Evolutionary conservation across 1,284 basidiomycete species (phyloP).

Genomic region (Schizopora paradoxa): DNA sequence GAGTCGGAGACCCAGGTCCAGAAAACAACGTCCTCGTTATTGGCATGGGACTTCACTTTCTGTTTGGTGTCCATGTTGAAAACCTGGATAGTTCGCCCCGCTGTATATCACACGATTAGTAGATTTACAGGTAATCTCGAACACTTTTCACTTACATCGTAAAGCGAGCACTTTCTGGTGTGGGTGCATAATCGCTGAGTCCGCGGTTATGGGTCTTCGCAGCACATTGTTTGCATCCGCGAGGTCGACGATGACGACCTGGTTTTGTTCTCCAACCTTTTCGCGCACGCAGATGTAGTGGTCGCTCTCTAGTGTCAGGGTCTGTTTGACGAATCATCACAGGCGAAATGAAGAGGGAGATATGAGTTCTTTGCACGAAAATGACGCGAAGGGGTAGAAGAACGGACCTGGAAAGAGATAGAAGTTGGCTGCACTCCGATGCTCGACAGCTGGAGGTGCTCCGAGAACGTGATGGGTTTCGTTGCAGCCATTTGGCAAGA

Average conservation of each 20-base stretch:
- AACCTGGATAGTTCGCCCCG: constrained; percentile 91
- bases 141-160: constrained; percentile 57
- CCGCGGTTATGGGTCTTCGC: constrained; percentile 92
- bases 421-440: constrained; percentile 94
- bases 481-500: constrained; percentile 34
- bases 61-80: constrained; percentile 98
- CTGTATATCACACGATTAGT: constrained; percentile 37
- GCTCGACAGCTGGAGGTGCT: constrained; percentile 91
- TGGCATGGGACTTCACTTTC: constrained; percentile 95
- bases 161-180: constrained; percentile 95
- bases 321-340: constrained; percentile 38
- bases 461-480: constrained; percentile 79
- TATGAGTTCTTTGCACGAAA: constrained; percentile 7
- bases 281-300: constrained; percentile 94
- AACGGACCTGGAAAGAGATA: constrained; percentile 90
- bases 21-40: constrained; percentile 93
- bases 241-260: constrained; percentile 97
- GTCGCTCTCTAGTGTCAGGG: constrained; percentile 93
- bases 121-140: constrained; percentile 15
- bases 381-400: not conserved
- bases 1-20: constrained; percentile 98
- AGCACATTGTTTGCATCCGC: constrained; percentile 94
- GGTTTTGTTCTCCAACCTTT: constrained; percentile 86
- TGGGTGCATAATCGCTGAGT: constrained; percentile 99
- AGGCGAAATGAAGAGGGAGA: too few species aligned